phyloP scores from a whole-genome alignment of 2,329 filamentous ascomycete genomes.

The Zymoseptoria brevis region DNA sequence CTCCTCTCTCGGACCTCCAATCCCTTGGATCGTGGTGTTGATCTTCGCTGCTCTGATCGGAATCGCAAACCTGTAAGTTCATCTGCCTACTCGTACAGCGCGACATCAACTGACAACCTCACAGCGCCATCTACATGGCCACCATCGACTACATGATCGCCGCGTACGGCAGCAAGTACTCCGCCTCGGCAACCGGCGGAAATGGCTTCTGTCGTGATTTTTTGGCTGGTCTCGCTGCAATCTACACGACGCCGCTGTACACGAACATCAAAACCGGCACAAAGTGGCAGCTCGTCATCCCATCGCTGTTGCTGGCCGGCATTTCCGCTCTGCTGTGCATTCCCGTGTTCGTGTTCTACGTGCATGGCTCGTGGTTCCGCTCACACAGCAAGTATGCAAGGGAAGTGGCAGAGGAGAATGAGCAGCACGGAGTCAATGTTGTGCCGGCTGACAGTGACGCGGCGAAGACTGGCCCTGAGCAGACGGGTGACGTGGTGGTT shows the following conservation, averaged over 20 bases:
- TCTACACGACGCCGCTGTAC: conserved; percentile 53
- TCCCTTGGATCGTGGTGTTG: conserved; percentile 57
- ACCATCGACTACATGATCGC: conserved; percentile 55
- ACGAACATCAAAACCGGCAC: conserved; percentile 19
- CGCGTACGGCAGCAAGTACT: conserved; percentile 59
- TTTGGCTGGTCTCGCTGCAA: conserved; percentile 61
- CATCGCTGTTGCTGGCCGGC: conserved; percentile 46
- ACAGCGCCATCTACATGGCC: conserved; percentile 34
- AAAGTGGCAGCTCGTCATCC: conserved; percentile 35
- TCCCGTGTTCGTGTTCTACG: conserved; percentile 50
- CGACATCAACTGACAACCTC: conserved; percentile 42
- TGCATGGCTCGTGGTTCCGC: conserved; percentile 34
- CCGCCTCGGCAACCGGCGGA: conserved; percentile 66
- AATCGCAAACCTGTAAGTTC: conserved; percentile 52
- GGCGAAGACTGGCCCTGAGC: neutral
- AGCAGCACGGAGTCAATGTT: conserved; percentile 13
- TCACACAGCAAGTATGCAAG: conserved; percentile 43
- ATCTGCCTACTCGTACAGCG: conserved; percentile 40
- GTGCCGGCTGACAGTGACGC: neutral
- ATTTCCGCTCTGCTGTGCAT: conserved; percentile 45
- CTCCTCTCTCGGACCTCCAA: conserved; percentile 53
- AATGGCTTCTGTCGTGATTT: conserved; percentile 69
- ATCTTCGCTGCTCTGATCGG: conserved; percentile 59
- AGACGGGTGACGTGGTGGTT: neutral
- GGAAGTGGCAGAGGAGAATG: conserved; percentile 29